phyloP scores from a whole-genome alignment of 441 rosid genomes.

The Melastoma candidum region DNA sequence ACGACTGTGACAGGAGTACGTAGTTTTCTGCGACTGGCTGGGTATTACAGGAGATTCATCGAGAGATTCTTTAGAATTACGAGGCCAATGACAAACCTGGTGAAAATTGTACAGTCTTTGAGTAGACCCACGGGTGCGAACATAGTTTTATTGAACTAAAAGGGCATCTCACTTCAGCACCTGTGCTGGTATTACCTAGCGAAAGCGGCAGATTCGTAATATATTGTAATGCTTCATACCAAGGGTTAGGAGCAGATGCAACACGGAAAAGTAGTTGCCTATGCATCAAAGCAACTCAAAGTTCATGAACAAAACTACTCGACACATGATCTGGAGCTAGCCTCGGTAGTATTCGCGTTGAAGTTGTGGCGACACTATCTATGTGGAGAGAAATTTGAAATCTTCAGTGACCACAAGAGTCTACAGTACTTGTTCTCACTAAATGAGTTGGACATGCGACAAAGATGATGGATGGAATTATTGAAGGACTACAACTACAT shows the following conservation, averaged over 20 bases:
- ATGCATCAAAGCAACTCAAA: not conserved
- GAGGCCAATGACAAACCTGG: not conserved
- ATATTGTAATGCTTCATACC: not conserved
- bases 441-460: not conserved
- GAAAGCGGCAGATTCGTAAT: not conserved
- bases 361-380: conserved; percentile 3
- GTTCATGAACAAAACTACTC: not conserved
- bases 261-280: not conserved
- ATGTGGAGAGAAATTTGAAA: not conserved
- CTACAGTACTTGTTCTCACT: not conserved
- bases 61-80: not conserved
- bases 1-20: not conserved
- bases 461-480: not conserved
- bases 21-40: not conserved
- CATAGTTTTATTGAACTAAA: not conserved
- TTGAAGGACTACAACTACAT: not conserved
- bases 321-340: not conserved
- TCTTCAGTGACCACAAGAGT: not conserved
- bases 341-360: too few relatives aligned
- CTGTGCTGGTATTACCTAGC: not conserved
- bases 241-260: conserved; percentile 1
- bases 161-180: not conserved
- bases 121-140: not conserved
- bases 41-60: not conserved
- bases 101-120: not conserved